Base-by-base conservation (phyloP, 106 monocot species). In the Allium sativum region DNA sequence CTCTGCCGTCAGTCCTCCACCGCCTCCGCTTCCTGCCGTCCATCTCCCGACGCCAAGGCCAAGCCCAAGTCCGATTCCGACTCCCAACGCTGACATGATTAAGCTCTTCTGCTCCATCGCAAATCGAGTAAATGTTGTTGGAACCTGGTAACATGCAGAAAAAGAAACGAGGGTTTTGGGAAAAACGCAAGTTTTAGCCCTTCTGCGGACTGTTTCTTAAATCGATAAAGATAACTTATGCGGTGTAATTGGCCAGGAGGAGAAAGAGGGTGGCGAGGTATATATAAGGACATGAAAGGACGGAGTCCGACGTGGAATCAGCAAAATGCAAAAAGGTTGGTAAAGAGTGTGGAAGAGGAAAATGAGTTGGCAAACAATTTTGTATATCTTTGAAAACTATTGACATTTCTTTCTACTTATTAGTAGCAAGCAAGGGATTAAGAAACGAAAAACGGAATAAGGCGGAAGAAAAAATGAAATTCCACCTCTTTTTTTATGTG, bases 81-180 rank as follows among this genome's bases (percentile, higher is more conserved):
- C 76, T 10, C 80, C 77, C 9, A 84, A 53, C 10, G 80, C 79
- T 18, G 86, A 86, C 78, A 77, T 70, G n/a, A 90, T 18, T 6
- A 85, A 40, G 21, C 79, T 61, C 64, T 73, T 80, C 46, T 85
- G 73, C 79, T 90, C 90, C 90, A 90, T 90, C 60, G 16, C 64
- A 12, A 20, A 41, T 14, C 53, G 53, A 40, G 21, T 3, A 56
- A 58, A 15, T 41, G 10, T 4, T 14, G 1, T 10, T 21, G 3
- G 55, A 55, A 55, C 20, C 22, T 55, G 4, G 13, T 58, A 15
- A 58, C 58, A 58, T 58, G 40, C 58, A 58, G 42, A 40, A 42
- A 58, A 41, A 31, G 31, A 1, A 31, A 31, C 31, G 31, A 31
- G 31, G 31, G 31, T 31, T 31, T 4, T 3, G 55, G 21, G 17